Base-by-base conservation (phyloP, 2,329 filamentous ascomycete genomes). In the Fusarium veterinarium region DNA sequence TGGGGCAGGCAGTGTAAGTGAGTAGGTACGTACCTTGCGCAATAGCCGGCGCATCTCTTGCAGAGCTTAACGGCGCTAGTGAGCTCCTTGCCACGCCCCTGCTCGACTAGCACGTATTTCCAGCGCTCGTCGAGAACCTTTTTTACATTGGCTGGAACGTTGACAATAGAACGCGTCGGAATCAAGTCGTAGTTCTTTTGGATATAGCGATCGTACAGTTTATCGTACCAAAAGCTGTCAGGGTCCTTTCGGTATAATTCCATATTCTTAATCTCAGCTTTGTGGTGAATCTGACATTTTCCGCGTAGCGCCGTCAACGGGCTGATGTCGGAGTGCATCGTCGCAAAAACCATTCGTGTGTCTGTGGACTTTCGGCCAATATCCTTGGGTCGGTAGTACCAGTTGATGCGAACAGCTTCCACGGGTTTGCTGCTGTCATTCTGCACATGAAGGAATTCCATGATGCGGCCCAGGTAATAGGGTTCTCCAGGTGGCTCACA, bases 151-250 rank as follows among this genome's bases (percentile, higher is more conserved):
- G 92, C 92, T 9, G 96, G 96, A 52, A 99, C 96, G 80, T 99
- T 99, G 85, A 98, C 95, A 78, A 99, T 96, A 78, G 93, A 91
- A 68, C 89, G 90, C 19, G 95, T 97, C 3, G 96, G 95, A 69
- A 99, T 95, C 60, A 98, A 93, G 78, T 99, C 96, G 87, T 98
- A 98, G 83, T 95, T 95, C 72, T 97, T 95, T 80, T 97, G 95
- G 73, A 99, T 98, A 84, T 98, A 99, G 66, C 96, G 93, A 84
- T 99, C 96, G 82, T 97, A 98, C 77, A 98, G 90, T 80, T 98
- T 97, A 79, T 97, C 95, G 81, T 94, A 99, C 93, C 95, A 99
- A 81, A 99, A 99, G 75, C 89, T 91, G 83, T 99, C 94, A 76
- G 92, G 92, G 31, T 87, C 90, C 81, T 93, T 95, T 80, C 95